Conservation (phyloP, 106 monocot genomes). For the Dendrobium catenatum region DNA sequence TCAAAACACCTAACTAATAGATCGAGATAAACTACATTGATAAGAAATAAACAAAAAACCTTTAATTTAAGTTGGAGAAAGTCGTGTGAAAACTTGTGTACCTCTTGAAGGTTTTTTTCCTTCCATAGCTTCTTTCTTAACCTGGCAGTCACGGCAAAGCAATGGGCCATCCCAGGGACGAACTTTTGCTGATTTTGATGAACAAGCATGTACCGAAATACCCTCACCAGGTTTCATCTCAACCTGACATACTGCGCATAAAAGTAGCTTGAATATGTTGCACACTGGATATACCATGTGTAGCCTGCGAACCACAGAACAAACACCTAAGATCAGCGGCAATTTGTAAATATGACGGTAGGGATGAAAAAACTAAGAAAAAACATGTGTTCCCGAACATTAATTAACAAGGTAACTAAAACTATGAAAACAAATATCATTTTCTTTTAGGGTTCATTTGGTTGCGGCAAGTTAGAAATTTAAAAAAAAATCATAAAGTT, state of each 20-base stretch:
- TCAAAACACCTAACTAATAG: no score
- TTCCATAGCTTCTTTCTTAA: conserved; percentile 74
- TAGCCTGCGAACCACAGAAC: conserved; percentile 30
- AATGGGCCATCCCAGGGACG: conserved; percentile 61
- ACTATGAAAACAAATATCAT: no score
- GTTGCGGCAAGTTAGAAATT: no score
- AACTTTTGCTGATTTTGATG: conserved; percentile 22
- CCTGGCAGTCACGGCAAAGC: conserved; percentile 48
- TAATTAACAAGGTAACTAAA: no score
- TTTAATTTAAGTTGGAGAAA: not conserved
- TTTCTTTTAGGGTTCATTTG: no score
- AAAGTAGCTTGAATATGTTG: conserved; percentile 57
- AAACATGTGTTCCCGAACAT: no score
- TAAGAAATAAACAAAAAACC: not conserved
- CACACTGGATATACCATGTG: conserved; percentile 37
- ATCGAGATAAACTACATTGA: no score
- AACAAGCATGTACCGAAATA: conserved; percentile 42
- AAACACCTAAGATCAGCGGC: not conserved
- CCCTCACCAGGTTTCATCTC: conserved; percentile 55
- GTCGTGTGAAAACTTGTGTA: not conserved
- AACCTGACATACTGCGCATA: conserved; percentile 58
- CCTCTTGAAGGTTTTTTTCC: conserved; percentile 22
- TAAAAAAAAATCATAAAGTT: no score
- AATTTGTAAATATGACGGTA: not conserved
- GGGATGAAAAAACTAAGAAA: not conserved